Base-by-base conservation (phyloP, 257 asterid genomes). In the Solanum clarkiae region DNA sequence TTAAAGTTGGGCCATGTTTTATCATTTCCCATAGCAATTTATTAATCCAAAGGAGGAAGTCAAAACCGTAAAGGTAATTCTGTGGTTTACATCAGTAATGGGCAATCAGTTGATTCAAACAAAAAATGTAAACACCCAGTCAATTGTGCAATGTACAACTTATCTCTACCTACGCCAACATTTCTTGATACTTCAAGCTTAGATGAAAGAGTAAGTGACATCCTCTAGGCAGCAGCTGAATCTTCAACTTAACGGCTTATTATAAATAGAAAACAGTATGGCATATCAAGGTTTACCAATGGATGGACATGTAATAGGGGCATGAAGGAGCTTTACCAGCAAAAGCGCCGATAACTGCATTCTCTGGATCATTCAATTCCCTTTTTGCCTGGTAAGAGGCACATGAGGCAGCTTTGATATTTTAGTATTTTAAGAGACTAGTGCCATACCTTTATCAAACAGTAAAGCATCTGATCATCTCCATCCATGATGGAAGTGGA, bases 331-430 rank as follows among this genome's bases (percentile, higher is more conserved):
- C 29, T 16, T 90, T 91, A 96, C 99, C 99, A 49, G 99, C 96
- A 91, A 96, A 96, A 59, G 99, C 98, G 74, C 99, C 99, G 22
- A 96, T 90, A 45, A 93, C 86, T 60, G 99, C 98, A 90, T 91
- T 96, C 87, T 96, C 99, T 80, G 97, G 97, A 92, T 92, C 98
- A 69, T 93, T 92, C 84, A 96, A 89, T 83, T 96, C 99, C 89
- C 99, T 96, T 91, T 89, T 92, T 57, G 98, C 98, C 99, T 96
- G 93, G 85, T 86, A 20, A 54, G 65, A 84, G 81, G 72, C 75
- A 77, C 65, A 87, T 36, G 15, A 86, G 49, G 18, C 65, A 79
- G 83, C 49, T 79, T 36, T 79, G 83, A 51, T 53, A 79, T 53
- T 32, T 40, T 17, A 79, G 17, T 10, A 79, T 51, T 79, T 51